These are phyloP conservation scores for Coemansia sp. DNA, from an alignment of 192 early-diverging fungal genomes.

Conservation along the genomic window DNA sequence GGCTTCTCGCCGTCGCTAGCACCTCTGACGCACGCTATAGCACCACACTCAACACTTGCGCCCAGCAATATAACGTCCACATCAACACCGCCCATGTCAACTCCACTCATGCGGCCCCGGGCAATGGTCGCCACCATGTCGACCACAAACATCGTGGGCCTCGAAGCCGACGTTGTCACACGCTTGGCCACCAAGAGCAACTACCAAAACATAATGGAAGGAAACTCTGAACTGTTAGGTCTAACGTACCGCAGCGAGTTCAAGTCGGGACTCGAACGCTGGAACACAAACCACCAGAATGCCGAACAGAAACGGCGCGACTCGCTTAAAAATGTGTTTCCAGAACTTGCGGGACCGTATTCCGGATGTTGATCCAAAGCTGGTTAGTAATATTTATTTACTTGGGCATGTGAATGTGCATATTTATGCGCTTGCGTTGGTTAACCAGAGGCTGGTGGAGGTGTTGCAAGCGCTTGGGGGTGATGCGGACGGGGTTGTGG, in stretches of 20 bases:
- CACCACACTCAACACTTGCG: constrained; percentile 1
- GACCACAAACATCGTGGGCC: constrained; percentile 38
- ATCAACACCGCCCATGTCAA: not conserved
- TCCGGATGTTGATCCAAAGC: constrained; percentile 75
- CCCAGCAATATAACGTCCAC: too few species aligned
- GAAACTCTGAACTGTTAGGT: constrained; percentile 79
- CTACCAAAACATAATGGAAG: constrained; percentile 86
- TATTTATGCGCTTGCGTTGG: constrained; percentile 50
- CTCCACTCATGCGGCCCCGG: constrained; percentile 22
- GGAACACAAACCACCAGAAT: constrained; percentile 89
- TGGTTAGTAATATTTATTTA: constrained; percentile 83
- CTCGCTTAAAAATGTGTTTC: constrained; percentile 88
- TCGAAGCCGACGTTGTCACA: constrained; percentile 54
- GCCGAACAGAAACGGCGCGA: constrained; percentile 97
- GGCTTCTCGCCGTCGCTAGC: constrained; percentile 11
- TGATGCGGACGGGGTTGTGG: not conserved
- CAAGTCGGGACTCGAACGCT: constrained; percentile 73
- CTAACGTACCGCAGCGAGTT: constrained; percentile 80
- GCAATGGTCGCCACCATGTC: constrained; percentile 28
- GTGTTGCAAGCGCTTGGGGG: not conserved
- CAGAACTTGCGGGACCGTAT: constrained; percentile 71
- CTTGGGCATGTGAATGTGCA: constrained; percentile 67
- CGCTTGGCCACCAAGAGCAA: constrained; percentile 69
- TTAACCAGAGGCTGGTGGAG: not conserved
- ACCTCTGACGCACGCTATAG: constrained; percentile 16